Conservation (phyloP, 208 protist species). For the Polymyxa betae region DNA sequence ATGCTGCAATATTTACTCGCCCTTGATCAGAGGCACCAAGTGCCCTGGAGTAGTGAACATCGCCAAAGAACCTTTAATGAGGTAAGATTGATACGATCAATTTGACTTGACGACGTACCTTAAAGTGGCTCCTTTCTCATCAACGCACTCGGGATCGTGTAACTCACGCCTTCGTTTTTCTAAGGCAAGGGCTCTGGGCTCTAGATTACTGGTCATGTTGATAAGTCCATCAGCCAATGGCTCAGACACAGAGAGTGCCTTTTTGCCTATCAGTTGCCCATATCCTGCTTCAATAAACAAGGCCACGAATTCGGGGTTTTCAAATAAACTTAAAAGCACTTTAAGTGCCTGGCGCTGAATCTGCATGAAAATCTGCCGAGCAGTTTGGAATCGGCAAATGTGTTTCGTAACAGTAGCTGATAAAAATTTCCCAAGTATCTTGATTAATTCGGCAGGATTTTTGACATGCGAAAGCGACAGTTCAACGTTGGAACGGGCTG, state of each 20-base stretch:
- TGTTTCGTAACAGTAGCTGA: background rate
- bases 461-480: conserved; percentile 22
- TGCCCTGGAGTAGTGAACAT: conserved; percentile 20
- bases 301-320: conserved; percentile 16
- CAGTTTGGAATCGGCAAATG: background rate
- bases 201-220: conserved; percentile 41
- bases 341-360: conserved; percentile 33
- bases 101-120: no score
- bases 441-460: conserved; percentile 10
- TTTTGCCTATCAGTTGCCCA: conserved; percentile 10
- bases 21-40: background rate
- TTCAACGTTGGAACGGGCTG: conserved; percentile 18
- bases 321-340: conserved; percentile 34
- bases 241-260: background rate
- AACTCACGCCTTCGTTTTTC: conserved; percentile 30
- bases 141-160: conserved; percentile 35
- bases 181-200: background rate
- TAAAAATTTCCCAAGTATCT: conserved; percentile 7
- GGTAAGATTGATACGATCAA: no score
- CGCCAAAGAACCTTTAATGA: background rate
- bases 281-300: conserved; percentile 1
- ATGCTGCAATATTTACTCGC: background rate
- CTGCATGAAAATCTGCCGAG: conserved; percentile 39
- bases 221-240: conserved; percentile 23
- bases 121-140: background rate